Evolutionary conservation across 208 protist genomes (phyloP), one percentile per base, ranked within the genome.

Genomic region (Angomonas desouzai): DNA sequence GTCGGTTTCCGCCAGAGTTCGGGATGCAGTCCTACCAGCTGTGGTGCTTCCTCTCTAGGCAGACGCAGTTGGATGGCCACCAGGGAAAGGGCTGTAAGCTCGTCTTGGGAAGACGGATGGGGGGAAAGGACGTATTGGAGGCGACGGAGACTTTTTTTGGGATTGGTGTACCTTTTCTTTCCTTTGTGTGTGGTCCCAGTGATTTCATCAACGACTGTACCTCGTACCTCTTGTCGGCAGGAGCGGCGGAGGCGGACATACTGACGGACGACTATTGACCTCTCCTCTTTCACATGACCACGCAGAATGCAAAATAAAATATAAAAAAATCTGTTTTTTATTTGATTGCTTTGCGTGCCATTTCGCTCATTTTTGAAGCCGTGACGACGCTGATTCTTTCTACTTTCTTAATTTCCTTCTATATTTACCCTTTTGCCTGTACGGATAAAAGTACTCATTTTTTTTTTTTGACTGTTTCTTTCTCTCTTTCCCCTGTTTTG

Each of bases 111-210:
- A 29, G 62, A 13, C 76, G 78, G 20, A 62, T 84, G 9, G 38
- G 25, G 40, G 23, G 48, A 20, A 53, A 63, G 43, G 78, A 92
- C 28, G 62, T 94, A 11, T 29, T 32, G 13, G 47, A 69, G 13
- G 74, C 74, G 45, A 48, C 84, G 4, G 29, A 59, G 4, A 65
- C 65, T 28, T 81, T 77, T 66, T 81, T 90, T 36, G 62, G 40
- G 18, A 40, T 55, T 1, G 65, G 60, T 13, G 45, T 70, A 13
- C 62, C 77, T 9, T 81, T 77, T 60, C 62, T 94, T 6, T 66
- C 73, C 10, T 92, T 83, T 70, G 73, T 94, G 6, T 90, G 81
- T 65, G 88, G 88, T 0, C 85, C 88, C 7, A 60, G 68, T 1
- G 27, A 16, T 20, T 94, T 94, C 68, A 63, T 91, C 3, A 40